phyloP scores from a whole-genome alignment of 768 basidiomycete species.

The Fomitopsis pulvina region DNA sequence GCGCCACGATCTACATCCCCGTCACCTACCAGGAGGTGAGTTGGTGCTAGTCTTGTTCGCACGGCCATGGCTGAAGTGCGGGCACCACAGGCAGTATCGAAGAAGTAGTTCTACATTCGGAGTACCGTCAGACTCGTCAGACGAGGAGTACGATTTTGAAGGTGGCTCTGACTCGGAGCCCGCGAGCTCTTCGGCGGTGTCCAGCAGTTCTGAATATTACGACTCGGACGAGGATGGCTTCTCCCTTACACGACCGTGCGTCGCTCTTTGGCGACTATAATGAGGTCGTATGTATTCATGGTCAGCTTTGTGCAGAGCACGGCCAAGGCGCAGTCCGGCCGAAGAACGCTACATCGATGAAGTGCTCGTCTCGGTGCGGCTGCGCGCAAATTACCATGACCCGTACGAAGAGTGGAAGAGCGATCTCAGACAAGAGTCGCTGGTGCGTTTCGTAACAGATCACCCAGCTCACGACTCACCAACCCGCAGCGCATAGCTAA shows the following conservation, averaged over 20 bases:
- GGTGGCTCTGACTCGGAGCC: conserved; percentile 33
- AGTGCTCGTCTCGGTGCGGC: conserved; percentile 38
- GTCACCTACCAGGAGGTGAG: conserved; percentile 38
- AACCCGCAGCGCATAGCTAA: conserved; percentile 32
- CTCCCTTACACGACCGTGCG: conserved; percentile 30
- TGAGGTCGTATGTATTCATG: neutral
- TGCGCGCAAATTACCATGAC: conserved; percentile 36
- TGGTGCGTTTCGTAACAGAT: conserved; percentile 26
- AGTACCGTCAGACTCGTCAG: conserved; percentile 43
- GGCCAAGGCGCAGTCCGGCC: conserved; percentile 19
- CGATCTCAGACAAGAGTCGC: conserved; percentile 38
- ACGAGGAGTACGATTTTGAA: conserved; percentile 35
- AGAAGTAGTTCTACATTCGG: conserved; percentile 50
- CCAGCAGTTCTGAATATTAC: conserved; percentile 38
- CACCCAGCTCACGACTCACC: neutral
- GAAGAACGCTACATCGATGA: conserved; percentile 36
- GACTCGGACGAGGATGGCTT: conserved; percentile 33
- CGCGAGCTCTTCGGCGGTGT: conserved; percentile 28
- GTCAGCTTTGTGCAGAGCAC: conserved; percentile 12
- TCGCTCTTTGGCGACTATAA: conserved; percentile 12
- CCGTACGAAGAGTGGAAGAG: conserved; percentile 49
- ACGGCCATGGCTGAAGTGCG: neutral
- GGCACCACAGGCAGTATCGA: conserved; percentile 17
- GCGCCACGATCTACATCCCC: conserved; percentile 46
- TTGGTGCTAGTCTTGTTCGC: neutral